Base-by-base conservation (phyloP, 805 yeast species). In the Kuraishia borneana region DNA sequence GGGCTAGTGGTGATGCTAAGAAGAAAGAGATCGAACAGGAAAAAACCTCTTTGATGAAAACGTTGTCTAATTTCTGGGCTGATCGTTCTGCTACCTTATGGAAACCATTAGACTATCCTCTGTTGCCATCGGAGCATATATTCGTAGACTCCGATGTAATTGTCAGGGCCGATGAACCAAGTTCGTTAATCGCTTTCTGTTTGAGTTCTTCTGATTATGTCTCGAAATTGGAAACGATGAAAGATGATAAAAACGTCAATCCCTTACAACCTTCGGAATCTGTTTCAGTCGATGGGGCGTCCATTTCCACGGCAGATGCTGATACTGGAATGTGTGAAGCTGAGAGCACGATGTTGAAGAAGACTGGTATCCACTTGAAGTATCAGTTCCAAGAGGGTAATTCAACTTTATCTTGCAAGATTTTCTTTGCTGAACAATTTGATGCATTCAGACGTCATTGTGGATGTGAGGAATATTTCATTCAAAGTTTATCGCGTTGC, bases 141-240 rank as follows among this genome's bases (percentile, higher is more conserved):
- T 92, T 92, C 61, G 85, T 84, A 14, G 97, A 94, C 50, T 83
- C 94, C 6, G 85, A 83, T 53, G 95, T 92, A 16, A 78, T 92
- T 38, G 89, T 92, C 7, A 63, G 98, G 33, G 99, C 92, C 47
- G 96, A 85, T 53, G 99, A 92, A 51, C 98, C 97, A 7, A 81
- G 94, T 46, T 88, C 97, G 0, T 58, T 92, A 39, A 83, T 94
- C 42, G 94, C 97, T 1, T 88, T 92, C 47, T 89, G 97, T 51
- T 59, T 92, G 39, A 82, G 88, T 35, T 75, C 95, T 1, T 68
- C 75, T 3, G 97, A 92, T 53, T 89, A 92, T 49, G 65, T 69
- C 33, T 53, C 59, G 33, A 50, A 46, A 39, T 38, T 45, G 35
- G 41, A 18, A 38, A 42, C 28, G 36, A 36, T 31, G 36, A 31